Percentiles rank a stretch among this genome's conserved stretches.
Conservation (phyloP, 164 flowering plant genomes). For the Malania oleifera region DNA sequence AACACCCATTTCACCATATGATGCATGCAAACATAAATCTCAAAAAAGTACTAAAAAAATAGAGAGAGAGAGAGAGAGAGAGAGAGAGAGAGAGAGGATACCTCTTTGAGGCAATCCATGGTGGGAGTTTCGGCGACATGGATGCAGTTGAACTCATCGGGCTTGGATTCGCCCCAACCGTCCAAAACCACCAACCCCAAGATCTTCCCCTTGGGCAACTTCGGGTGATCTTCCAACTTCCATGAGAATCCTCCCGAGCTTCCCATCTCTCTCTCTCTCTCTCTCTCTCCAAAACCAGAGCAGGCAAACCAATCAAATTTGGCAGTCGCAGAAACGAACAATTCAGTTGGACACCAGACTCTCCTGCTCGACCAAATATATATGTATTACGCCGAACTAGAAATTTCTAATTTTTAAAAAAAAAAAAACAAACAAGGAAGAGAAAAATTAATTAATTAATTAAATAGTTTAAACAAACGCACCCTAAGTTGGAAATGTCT, state of each 20-base stretch:
- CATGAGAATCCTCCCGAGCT: conserved; percentile 61
- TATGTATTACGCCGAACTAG: too few relatives aligned
- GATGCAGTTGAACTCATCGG: conserved; percentile 80
- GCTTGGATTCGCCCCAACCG: conserved; percentile 95
- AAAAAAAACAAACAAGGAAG: too few relatives aligned
- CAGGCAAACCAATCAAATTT: too few relatives aligned
- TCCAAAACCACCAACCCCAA: conserved; percentile 78
- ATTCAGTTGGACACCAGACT: too few relatives aligned
- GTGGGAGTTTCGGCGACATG: conserved; percentile 86
- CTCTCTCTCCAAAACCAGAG: not conserved
- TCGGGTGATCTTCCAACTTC: conserved; percentile 84
- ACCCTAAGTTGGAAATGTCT: too few relatives aligned
- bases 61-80: not conserved
- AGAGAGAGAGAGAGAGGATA: conserved; percentile 13
- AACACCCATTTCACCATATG: too few relatives aligned
- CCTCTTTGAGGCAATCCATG: conserved; percentile 91
- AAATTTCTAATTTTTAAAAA: too few relatives aligned
- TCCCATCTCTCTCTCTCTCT: conserved; percentile 36
- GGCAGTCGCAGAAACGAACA: too few relatives aligned
- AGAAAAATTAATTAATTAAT: too few relatives aligned
- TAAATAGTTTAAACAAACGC: too few relatives aligned
- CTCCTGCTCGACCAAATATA: too few relatives aligned
- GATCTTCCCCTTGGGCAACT: conserved; percentile 80
- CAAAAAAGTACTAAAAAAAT: not conserved
- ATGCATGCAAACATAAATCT: too few relatives aligned